Base-by-base conservation (phyloP, 805 yeast genomes). In the Zygotorulaspora sp. region DNA sequence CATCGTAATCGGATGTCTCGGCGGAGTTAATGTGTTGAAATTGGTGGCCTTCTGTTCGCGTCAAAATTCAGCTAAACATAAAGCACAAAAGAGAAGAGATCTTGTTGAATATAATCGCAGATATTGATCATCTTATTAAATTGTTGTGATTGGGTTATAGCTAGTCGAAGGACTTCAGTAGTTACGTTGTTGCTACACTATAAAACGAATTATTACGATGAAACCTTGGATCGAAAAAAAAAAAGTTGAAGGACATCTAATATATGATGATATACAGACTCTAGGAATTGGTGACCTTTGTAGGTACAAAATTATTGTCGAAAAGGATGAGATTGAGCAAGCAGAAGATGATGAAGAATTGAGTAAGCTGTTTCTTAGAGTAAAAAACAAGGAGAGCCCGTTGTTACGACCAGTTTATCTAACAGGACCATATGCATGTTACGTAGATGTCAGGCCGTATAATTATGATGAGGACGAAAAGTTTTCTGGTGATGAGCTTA, bases 391-490 rank as follows among this genome's bases (percentile, higher is more conserved):
- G 3, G 96, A 88, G 58, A 74, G 77, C 47, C 64, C 84, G 2
- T 72, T 92, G 1, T 57, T 86, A 48, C 63, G 95, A 19, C 94
- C 97, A 0, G 83, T 95, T 1, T 86, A 80, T 51, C 61, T 92
- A 30, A 80, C 89, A 1, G 98, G 97, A 0, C 98, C 98, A 0
- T 90, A 78, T 55, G 70, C 85, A 2, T 62, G 92, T 5, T 92
- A 92, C 53, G 84, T 80, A 15, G 97, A 90, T 59, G 77, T 92
- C 33, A 68, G 80, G 30, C 79, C 90, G 0, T 67, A 61, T 8
- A 83, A 79, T 25, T 92, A 78, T 56, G 64, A 75, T 43, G 78
- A 74, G 38, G 58, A 71, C 26, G 57, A 67, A 37, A 60, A 65
- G 30, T 66, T 62, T 19, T 59, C 52, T 16, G 52, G 58, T 1